phyloP scores from a whole-genome alignment of 2,329 filamentous ascomycete genomes.

The Colletotrichum sp. region DNA sequence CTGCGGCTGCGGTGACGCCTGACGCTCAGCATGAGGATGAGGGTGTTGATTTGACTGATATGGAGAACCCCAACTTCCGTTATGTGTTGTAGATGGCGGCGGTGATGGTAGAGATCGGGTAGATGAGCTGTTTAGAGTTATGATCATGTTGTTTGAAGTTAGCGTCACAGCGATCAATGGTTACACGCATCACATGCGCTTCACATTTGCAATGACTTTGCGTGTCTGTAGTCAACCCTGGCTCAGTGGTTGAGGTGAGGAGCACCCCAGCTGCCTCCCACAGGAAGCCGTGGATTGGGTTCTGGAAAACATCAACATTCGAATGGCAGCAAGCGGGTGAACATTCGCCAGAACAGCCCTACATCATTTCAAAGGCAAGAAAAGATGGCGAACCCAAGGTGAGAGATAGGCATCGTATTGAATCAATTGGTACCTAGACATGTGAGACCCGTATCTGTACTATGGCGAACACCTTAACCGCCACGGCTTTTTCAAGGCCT shows the following conservation, averaged over 20 bases:
- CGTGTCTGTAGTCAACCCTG: neutral
- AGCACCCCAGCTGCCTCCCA: neutral
- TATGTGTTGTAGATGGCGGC: constrained; percentile 26
- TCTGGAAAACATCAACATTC: neutral
- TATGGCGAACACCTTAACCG: constrained; percentile 57
- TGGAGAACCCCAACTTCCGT: constrained; percentile 37
- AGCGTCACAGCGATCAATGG: neutral
- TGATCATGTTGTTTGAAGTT: neutral
- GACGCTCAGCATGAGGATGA: constrained; percentile 28
- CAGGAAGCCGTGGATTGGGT: neutral
- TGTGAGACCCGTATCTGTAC: constrained; percentile 74
- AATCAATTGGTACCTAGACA: constrained; percentile 22
- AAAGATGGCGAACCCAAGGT: neutral
- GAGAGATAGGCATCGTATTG: neutral
- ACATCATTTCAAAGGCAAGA: neutral
- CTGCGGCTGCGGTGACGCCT: neutral
- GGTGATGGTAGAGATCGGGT: neutral
- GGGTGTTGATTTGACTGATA: constrained; percentile 41
- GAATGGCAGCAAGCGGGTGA: neutral
- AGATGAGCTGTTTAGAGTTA: neutral
- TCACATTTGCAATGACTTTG: neutral
- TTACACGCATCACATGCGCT: neutral
- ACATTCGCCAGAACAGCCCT: neutral
- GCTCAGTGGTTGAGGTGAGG: neutral
- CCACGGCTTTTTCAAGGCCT: constrained; percentile 68